A percentile compares a stretch with the other conserved stretches of the same genome.
Conservation (phyloP, 2,329 filamentous ascomycete genomes). For the Aureobasidium melanogenum region DNA sequence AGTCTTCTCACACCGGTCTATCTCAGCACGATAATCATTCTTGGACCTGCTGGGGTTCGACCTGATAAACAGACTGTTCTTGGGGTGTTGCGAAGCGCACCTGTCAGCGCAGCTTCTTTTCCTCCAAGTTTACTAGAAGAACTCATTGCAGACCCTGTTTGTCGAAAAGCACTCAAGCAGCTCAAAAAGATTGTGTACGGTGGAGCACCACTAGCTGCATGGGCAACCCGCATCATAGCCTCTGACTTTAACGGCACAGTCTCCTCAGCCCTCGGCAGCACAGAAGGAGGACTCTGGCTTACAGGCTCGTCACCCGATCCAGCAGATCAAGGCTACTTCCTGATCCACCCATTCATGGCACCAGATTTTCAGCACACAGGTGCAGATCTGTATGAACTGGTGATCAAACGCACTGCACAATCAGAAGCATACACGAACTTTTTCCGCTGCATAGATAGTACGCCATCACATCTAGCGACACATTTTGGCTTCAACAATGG, state of each 20-base stretch:
- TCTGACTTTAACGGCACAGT: not conserved
- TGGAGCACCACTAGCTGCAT: not conserved
- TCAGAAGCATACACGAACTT: conserved; percentile 3
- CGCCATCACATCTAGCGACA: not conserved
- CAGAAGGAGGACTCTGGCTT: conserved; percentile 10
- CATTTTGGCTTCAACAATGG: not conserved
- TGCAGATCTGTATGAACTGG: conserved; percentile 10
- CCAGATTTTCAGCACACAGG: conserved; percentile 1
- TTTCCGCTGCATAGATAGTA: conserved; percentile 1
- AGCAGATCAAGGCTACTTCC: conserved; percentile 4
- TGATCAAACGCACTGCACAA: not conserved
- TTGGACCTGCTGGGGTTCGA: not conserved
- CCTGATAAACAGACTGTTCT: not conserved
- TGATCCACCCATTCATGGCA: conserved; percentile 4
- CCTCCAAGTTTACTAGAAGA: conserved; percentile 6
- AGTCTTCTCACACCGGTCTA: not conserved
- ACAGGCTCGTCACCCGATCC: not conserved
- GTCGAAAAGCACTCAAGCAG: not conserved
- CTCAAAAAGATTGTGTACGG: conserved; percentile 2
- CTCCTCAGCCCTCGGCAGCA: conserved; percentile 2
- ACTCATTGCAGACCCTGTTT: not conserved
- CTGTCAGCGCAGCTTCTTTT: conserved; percentile 1
- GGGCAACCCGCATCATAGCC: not conserved
- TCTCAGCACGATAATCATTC: conserved; percentile 2
- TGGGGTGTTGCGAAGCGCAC: not conserved